Percentiles rank a stretch among this genome's conserved stretches.
These are phyloP conservation scores for Conringia planisiliqua DNA, from an alignment of 345 rosid genomes.

Conservation along the genomic window DNA sequence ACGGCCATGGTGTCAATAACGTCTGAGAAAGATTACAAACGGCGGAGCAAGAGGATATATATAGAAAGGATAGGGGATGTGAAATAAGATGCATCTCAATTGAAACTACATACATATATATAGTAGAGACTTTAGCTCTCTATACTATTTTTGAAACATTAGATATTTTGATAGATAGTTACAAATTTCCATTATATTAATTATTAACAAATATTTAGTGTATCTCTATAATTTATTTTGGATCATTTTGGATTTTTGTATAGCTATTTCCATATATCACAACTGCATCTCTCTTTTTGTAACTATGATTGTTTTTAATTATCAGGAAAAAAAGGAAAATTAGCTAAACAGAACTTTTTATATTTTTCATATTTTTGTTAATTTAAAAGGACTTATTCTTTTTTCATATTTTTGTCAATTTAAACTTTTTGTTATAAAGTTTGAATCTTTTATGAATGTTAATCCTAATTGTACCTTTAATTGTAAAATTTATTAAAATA, in stretches of 20 bases:
- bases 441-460: neutral
- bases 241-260: neutral
- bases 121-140: neutral
- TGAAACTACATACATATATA: neutral
- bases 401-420: neutral
- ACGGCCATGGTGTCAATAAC: neutral
- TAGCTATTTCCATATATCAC: neutral
- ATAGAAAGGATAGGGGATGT: neutral
- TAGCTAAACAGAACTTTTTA: neutral
- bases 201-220: neutral
- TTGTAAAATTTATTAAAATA: neutral
- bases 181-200: neutral
- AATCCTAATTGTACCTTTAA: neutral
- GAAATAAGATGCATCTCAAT: neutral
- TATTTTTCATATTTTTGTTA: neutral
- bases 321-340: neutral
- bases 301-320: neutral
- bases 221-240: neutral
- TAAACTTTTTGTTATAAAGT: neutral
- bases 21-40: neutral
- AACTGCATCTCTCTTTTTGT: neutral
- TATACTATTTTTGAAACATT: neutral
- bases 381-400: neutral
- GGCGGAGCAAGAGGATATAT: neutral
- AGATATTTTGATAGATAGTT: neutral